Evolutionary conservation across 441 rosid genomes (phyloP).

Genomic region (Populus hybrid): DNA sequence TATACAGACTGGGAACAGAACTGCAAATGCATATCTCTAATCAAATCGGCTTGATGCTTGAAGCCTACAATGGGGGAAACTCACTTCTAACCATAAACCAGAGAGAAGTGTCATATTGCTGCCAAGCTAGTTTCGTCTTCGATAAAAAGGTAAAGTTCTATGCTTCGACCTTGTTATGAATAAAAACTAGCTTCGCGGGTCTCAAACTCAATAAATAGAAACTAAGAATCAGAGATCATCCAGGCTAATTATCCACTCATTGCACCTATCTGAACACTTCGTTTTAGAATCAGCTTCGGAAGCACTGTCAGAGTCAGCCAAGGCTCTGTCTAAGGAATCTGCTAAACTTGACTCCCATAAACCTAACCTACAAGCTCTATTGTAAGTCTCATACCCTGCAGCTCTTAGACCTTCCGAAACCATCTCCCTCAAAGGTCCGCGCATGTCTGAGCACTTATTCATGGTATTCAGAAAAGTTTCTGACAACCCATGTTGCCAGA

Average conservation of each 20-base stretch:
- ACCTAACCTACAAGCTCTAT: constrained; percentile 57
- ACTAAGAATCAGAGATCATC: constrained; percentile 50
- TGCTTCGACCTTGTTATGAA: background rate
- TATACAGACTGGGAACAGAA: no score
- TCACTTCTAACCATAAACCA: background rate
- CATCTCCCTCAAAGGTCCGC: constrained; percentile 55
- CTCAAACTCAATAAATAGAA: background rate
- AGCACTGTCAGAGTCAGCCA: constrained; percentile 23
- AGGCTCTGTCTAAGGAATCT: constrained; percentile 58
- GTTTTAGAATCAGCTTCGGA: constrained; percentile 24
- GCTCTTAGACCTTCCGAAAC: constrained; percentile 67
- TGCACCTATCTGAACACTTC: constrained; percentile 40
- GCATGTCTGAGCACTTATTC: constrained; percentile 34
- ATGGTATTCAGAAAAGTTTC: constrained; percentile 40
- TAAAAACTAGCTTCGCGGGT: background rate
- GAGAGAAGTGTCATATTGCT: background rate
- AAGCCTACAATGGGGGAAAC: background rate
- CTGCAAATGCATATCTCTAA: background rate
- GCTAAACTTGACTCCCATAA: constrained; percentile 62
- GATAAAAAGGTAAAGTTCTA: background rate
- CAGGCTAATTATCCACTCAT: constrained; percentile 53
- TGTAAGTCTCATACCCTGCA: constrained; percentile 50
- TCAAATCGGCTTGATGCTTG: background rate
- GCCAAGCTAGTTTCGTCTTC: background rate
- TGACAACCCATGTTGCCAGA: constrained; percentile 51